phyloP scores from a whole-genome alignment of 2,329 filamentous ascomycete genomes.

The Penicillium brasilianum region DNA sequence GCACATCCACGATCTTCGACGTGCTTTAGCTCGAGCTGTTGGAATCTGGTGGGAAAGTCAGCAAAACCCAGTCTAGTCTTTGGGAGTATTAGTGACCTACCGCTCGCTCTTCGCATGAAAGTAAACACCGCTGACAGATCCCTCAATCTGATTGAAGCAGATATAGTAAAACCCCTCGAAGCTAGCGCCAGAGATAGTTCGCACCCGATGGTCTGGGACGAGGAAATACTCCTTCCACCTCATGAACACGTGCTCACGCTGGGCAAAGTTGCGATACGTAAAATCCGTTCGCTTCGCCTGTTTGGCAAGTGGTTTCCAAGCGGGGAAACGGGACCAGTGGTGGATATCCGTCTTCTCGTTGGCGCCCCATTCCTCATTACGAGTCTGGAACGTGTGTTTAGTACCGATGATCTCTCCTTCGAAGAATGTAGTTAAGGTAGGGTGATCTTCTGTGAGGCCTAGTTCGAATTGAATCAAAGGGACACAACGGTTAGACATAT shows the following conservation, averaged over 20 bases:
- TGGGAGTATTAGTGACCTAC: slow-evolving; percentile 60
- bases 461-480: slow-evolving; percentile 8
- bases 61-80: background rate
- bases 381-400: slow-evolving; percentile 92
- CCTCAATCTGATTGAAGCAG: slow-evolving; percentile 91
- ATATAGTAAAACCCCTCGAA: slow-evolving; percentile 99
- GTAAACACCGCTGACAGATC: slow-evolving; percentile 90
- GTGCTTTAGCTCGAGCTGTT: slow-evolving; percentile 89
- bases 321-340: slow-evolving; percentile 89
- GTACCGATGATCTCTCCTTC: slow-evolving; percentile 97
- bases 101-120: slow-evolving; percentile 98
- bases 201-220: slow-evolving; percentile 90
- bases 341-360: slow-evolving; percentile 88
- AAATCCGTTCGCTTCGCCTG: slow-evolving; percentile 64
- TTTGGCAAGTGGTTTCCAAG: slow-evolving; percentile 78
- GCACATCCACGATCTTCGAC: slow-evolving; percentile 84
- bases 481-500: slow-evolving; percentile 13
- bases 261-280: slow-evolving; percentile 70
- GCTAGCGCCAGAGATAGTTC: slow-evolving; percentile 89
- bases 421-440: slow-evolving; percentile 97
- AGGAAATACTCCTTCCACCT: slow-evolving; percentile 99
- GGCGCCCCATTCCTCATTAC: slow-evolving; percentile 88
- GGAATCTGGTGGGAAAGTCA: slow-evolving; percentile 66
- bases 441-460: slow-evolving; percentile 95
- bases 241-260: slow-evolving; percentile 94